Evolutionary conservation across 1,284 basidiomycete genomes (phyloP).

Genomic region (Boletus semigastroideus): DNA sequence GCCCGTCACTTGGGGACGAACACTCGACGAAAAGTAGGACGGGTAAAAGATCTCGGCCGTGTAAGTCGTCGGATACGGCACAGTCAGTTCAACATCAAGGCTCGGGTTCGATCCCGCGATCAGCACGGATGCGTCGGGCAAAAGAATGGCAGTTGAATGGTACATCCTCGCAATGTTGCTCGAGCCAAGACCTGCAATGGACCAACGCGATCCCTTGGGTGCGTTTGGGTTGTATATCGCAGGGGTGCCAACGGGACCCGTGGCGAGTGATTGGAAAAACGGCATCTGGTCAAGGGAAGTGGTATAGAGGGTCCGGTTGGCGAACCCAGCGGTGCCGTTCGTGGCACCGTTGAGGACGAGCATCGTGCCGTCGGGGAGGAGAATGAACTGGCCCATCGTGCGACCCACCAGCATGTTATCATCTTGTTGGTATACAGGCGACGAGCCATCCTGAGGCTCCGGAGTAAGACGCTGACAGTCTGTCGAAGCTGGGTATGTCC

Average conservation of each 20-base stretch:
- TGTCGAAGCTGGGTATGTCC: slow-evolving; percentile 56
- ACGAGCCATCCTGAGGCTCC: slow-evolving; percentile 64
- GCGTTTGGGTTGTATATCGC: slow-evolving; percentile 75
- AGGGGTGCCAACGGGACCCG: slow-evolving; percentile 64
- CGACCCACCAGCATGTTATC: slow-evolving; percentile 75
- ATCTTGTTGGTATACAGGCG: slow-evolving; percentile 56
- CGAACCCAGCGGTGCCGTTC: slow-evolving; percentile 69
- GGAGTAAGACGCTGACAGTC: slow-evolving; percentile 78
- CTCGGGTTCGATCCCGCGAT: slow-evolving; percentile 95
- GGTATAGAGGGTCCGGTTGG: slow-evolving; percentile 47
- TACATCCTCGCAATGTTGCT: slow-evolving; percentile 76
- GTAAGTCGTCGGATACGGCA: slow-evolving; percentile 82
- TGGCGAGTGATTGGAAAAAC: slow-evolving; percentile 59
- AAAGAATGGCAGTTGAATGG: slow-evolving; percentile 82
- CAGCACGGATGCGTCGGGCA: slow-evolving; percentile 86
- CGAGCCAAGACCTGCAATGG: slow-evolving; percentile 54
- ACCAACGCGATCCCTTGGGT: slow-evolving; percentile 68
- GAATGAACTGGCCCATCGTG: slow-evolving; percentile 85
- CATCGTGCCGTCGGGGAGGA: slow-evolving; percentile 74
- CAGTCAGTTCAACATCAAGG: slow-evolving; percentile 70
- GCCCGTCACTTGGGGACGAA: slow-evolving; percentile 70
- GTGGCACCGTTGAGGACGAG: slow-evolving; percentile 76
- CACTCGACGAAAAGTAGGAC: slow-evolving; percentile 71
- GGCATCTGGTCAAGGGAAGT: slow-evolving; percentile 51
- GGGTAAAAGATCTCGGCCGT: slow-evolving; percentile 86